Base-by-base conservation (phyloP, 2,329 filamentous ascomycete species). In the Colletotrichum lentis region DNA sequence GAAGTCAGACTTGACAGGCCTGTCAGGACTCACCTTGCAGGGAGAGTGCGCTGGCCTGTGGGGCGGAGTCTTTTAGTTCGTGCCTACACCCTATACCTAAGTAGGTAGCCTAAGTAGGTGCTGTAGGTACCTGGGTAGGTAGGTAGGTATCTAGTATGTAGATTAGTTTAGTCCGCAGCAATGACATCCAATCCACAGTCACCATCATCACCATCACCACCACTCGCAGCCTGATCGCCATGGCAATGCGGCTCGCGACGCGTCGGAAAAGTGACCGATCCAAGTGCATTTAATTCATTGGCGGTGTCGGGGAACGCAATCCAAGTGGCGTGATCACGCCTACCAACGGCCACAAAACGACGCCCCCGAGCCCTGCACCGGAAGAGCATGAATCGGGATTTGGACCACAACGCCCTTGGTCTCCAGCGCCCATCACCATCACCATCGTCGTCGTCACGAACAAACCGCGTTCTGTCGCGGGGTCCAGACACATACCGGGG, bases 241-340 rank as follows among this genome's bases (percentile, higher is more conserved):
- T 52, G 61, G 55, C 55, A 50, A 56, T 65, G 50, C 65, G 65
- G 55, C 62, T 57, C 65, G 62, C 55, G 50, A 56, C 55, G 65
- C 31, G 44, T 61, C 27, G 43, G 47, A 54, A 35, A 68, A 65
- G 20, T 65, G 65, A 68, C 50, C 55, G 65, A 65, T 68, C 55
- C 31, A n/a, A 39, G 37, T 39, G n/a, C 50, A n/a, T n/a, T 7
- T 31, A 20, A 44, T 58, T 64, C 2, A 52, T 67, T 69, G 67
- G 57, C 31, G 27, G 18, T 35, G 37, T 5, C 58, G 16, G 52
- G 22, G 31, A 46, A 53, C 16, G n/a, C 35, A n/a, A 35, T 64
- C 39, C 53, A 62, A 57, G 55, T 39, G 52, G 53, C 27, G 39
- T 39, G 43, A 67, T 39, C 20, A 20, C 39, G 20, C 50, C 53